Evolutionary conservation across 805 yeast species (phyloP).

Genomic region (Maudiozyma serrabonitensis): DNA sequence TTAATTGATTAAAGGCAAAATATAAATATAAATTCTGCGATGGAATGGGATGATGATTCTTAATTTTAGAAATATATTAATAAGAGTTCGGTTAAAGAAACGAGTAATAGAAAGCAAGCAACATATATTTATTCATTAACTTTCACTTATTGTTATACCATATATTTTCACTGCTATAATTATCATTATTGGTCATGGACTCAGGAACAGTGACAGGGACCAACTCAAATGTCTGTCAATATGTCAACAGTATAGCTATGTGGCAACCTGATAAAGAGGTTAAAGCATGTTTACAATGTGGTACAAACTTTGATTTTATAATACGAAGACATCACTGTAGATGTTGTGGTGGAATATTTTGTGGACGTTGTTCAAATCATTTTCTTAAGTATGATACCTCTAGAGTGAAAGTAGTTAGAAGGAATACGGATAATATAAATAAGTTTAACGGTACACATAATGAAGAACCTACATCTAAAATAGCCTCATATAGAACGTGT

Average conservation of each 20-base stretch:
- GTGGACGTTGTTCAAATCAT: slow-evolving; percentile 31
- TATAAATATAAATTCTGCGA: too few relatives aligned
- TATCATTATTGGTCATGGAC: too few relatives aligned
- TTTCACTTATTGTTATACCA: too few relatives aligned
- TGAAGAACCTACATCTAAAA: neutral
- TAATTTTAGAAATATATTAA: too few relatives aligned
- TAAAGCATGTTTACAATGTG: slow-evolving; percentile 39
- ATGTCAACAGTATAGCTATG: slow-evolving; percentile 14
- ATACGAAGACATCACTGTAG: slow-evolving; percentile 62
- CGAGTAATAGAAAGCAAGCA: too few relatives aligned
- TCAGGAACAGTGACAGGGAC: neutral
- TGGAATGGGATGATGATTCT: too few relatives aligned
- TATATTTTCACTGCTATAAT: too few relatives aligned
- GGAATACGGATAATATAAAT: neutral
- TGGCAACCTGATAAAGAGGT: slow-evolving; percentile 27
- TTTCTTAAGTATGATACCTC: slow-evolving; percentile 22
- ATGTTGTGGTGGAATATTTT: slow-evolving; percentile 56
- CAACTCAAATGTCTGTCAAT: neutral
- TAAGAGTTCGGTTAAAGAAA: too few relatives aligned
- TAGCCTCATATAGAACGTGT: slow-evolving; percentile 42
- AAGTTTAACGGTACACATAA: neutral
- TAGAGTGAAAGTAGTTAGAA: slow-evolving; percentile 20
- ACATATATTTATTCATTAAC: too few relatives aligned
- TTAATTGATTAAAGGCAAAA: neutral
- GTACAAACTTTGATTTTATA: slow-evolving; percentile 37